Conservation (phyloP, 495 filamentous ascomycete genomes). For the Aspergillus baeticus region DNA sequence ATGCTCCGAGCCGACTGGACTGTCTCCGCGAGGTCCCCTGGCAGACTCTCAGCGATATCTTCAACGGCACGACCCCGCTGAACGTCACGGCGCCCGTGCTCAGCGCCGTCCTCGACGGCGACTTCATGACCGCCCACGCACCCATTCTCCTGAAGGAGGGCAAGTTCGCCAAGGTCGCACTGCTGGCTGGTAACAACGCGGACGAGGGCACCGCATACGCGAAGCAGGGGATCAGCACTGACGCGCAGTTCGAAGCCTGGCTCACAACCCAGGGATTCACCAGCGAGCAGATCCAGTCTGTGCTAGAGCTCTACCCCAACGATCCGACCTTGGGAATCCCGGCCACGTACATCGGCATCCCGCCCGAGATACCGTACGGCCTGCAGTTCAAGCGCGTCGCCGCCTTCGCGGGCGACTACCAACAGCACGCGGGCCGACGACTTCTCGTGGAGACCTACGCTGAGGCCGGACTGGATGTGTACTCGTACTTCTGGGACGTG, state of each 20-base stretch:
- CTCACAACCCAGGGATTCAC: slow-evolving; percentile 2
- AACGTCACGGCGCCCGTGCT: slow-evolving; percentile 22
- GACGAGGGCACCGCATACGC: slow-evolving; percentile 56
- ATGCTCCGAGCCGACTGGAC: slow-evolving; percentile 18
- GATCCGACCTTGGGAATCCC: slow-evolving; percentile 25
- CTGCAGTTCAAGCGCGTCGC: background rate
- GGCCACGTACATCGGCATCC: background rate
- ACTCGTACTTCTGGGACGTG: background rate
- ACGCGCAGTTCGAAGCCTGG: slow-evolving; percentile 32
- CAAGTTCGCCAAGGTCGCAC: slow-evolving; percentile 47
- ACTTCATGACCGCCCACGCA: slow-evolving; percentile 41
- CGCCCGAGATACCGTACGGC: background rate
- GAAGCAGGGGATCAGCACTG: slow-evolving; percentile 41
- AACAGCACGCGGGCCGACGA: background rate
- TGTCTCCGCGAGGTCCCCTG: slow-evolving; percentile 37
- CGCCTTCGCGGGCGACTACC: background rate
- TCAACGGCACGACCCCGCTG: slow-evolving; percentile 27
- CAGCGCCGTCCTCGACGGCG: slow-evolving; percentile 50
- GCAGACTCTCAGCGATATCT: slow-evolving; percentile 29
- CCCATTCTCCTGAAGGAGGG: slow-evolving; percentile 26
- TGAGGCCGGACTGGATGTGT: background rate
- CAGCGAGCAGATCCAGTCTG: slow-evolving; percentile 13
- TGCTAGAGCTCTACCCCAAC: slow-evolving; percentile 25
- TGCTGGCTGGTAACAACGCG: slow-evolving; percentile 48
- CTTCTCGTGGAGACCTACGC: background rate